A percentile compares a stretch with the other conserved stretches of the same genome.
Conservation (phyloP, 306 rosid species). For the Elaeagnus macrophylla region DNA sequence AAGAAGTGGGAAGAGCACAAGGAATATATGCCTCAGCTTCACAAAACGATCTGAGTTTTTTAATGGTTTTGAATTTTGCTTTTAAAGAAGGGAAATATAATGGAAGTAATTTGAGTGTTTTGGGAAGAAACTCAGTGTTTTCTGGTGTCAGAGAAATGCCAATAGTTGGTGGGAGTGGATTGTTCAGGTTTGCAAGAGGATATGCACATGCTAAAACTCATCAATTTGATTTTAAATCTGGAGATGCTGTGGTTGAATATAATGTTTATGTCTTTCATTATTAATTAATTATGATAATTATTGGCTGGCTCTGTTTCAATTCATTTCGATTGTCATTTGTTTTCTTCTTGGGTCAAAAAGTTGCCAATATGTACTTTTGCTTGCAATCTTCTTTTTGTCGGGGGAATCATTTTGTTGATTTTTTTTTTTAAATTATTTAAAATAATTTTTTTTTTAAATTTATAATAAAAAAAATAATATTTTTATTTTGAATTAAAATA, state of each 20-base stretch:
- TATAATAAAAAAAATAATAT: no score
- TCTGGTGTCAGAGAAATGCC: slow-evolving; percentile 18
- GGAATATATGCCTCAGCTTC: slow-evolving; percentile 14
- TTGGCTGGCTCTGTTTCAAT: not conserved
- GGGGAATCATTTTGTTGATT: no score
- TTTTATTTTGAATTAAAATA: no score
- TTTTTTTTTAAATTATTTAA: no score
- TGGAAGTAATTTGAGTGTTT: slow-evolving; percentile 19
- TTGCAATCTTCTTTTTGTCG: no score
- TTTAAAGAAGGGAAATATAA: slow-evolving; percentile 17
- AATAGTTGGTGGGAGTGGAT: slow-evolving; percentile 23
- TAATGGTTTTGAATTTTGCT: slow-evolving; percentile 18
- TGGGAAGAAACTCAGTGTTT: slow-evolving; percentile 12
- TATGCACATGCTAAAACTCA: slow-evolving; percentile 12
- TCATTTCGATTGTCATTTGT: not conserved
- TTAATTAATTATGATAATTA: not conserved
- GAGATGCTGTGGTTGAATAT: slow-evolving; percentile 18
- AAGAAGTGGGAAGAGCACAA: slow-evolving; percentile 33
- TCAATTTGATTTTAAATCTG: not conserved
- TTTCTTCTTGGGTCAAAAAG: no score
- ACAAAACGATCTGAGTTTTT: slow-evolving; percentile 3
- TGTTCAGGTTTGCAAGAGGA: slow-evolving; percentile 23
- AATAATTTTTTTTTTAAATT: no score
- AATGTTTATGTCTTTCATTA: slow-evolving; percentile 15
- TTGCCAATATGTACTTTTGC: no score